These are phyloP conservation scores for Plantago coronopus DNA, from an alignment of 305 asterid species.

Conservation along the genomic window DNA sequence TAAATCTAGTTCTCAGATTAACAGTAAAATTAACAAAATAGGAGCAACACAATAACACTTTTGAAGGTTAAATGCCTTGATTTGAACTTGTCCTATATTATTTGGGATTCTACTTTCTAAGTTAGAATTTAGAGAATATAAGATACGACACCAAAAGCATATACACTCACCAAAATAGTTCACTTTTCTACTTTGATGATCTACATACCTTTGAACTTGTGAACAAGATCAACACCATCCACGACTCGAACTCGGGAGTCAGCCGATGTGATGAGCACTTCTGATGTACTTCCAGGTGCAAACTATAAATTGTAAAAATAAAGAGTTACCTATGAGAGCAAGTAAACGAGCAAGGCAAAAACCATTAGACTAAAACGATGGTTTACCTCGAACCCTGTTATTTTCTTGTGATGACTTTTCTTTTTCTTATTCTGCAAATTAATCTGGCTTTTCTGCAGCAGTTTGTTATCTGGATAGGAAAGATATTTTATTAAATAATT, in stretches of 20 bases:
- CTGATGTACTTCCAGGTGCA: conserved; percentile 91
- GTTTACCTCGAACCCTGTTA: conserved; percentile 90
- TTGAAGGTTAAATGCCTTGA: too few species aligned
- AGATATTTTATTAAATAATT: conserved; percentile 13
- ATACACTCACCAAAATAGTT: conserved; percentile 6
- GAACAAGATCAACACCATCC: conserved; percentile 79
- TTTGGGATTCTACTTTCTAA: too few species aligned
- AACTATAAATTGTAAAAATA: conserved; percentile 47
- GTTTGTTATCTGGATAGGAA: conserved; percentile 57
- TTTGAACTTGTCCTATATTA: too few species aligned
- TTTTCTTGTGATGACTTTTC: conserved; percentile 88
- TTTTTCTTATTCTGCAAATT: conserved; percentile 86
- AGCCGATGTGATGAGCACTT: conserved; percentile 91
- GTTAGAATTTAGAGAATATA: too few species aligned
- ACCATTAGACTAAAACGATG: not conserved
- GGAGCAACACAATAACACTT: too few species aligned
- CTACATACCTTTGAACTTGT: conserved; percentile 84
- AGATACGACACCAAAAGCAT: not conserved
- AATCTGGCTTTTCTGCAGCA: conserved; percentile 61
- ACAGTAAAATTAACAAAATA: too few species aligned
- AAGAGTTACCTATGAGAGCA: conserved; percentile 25
- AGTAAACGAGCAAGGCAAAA: not conserved
- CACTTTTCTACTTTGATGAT: not conserved
- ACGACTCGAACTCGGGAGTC: conserved; percentile 91
- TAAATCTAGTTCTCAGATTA: too few species aligned